Conservation (phyloP, 148 eudicot species). For the Fallopia convolvulus region DNA sequence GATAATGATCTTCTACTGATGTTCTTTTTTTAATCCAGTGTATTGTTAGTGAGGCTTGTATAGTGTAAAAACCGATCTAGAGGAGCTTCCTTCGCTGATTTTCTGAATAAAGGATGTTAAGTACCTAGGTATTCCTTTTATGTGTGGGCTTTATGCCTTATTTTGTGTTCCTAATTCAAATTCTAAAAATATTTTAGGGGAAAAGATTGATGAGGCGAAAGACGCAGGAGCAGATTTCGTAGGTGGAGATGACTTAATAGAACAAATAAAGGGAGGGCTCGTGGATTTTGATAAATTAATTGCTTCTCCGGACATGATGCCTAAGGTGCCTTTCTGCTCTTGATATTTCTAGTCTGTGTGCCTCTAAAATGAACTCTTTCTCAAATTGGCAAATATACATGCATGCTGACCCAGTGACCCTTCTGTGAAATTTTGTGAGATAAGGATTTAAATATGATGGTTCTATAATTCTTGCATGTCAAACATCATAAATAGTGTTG, state of each 20-base stretch:
- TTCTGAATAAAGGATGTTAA: background rate
- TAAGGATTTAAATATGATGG: background rate
- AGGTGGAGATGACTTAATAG: slow-evolving; percentile 94
- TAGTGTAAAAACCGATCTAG: background rate
- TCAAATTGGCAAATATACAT: background rate
- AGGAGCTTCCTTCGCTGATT: background rate
- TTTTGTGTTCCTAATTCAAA: background rate
- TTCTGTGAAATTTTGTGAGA: background rate
- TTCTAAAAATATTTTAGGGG: slow-evolving; percentile 39
- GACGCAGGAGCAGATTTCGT: slow-evolving; percentile 95
- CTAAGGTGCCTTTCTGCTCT: slow-evolving; percentile 48
- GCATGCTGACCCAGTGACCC: background rate
- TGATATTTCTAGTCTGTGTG: background rate
- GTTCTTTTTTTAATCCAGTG: background rate
- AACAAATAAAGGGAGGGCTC: slow-evolving; percentile 81
- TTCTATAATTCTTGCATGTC: background rate
- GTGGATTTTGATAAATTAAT: slow-evolving; percentile 91
- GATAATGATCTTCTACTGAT: background rate
- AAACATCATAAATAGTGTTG: background rate
- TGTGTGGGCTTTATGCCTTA: background rate
- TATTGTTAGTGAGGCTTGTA: background rate
- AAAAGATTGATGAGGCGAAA: slow-evolving; percentile 89
- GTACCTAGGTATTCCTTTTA: background rate
- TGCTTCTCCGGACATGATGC: slow-evolving; percentile 99
- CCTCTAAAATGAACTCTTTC: background rate